Evolutionary conservation across 1,284 basidiomycete species (phyloP).

Genomic region (Pseudozyma pruni): DNA sequence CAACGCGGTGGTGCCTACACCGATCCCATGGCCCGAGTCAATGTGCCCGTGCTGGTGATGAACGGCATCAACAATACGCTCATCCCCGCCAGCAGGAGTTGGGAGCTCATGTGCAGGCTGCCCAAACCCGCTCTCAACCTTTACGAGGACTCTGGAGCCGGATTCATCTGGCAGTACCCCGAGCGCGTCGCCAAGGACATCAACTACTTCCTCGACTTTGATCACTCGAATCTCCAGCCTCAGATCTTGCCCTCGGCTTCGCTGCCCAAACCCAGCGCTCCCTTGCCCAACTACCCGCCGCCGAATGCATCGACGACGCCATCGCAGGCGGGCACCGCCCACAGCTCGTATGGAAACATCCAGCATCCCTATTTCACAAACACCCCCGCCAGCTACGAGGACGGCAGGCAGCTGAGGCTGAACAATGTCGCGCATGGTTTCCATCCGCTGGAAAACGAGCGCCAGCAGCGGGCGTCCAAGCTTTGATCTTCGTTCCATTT

Average conservation of each 20-base stretch:
- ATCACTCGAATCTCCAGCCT: slow-evolving; percentile 29
- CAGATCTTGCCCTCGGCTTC: slow-evolving; percentile 36
- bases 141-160: slow-evolving; percentile 36
- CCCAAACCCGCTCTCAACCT: slow-evolving; percentile 29
- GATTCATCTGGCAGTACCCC: slow-evolving; percentile 40
- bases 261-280: slow-evolving; percentile 10
- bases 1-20: slow-evolving; percentile 23
- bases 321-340: not conserved
- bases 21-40: slow-evolving; percentile 39
- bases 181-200: slow-evolving; percentile 38
- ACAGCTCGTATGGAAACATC: slow-evolving; percentile 1
- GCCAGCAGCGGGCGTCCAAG: slow-evolving; percentile 20
- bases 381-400: slow-evolving; percentile 12
- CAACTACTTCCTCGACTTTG: slow-evolving; percentile 35
- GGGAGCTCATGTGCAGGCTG: slow-evolving; percentile 39
- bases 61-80: slow-evolving; percentile 39
- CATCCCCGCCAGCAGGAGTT: slow-evolving; percentile 41
- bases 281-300: slow-evolving; percentile 2
- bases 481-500: slow-evolving; percentile 6
- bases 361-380: slow-evolving; percentile 26
- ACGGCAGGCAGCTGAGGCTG: slow-evolving; percentile 14
- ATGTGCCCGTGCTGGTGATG: slow-evolving; percentile 39
- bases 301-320: not conserved
- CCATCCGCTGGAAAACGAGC: slow-evolving; percentile 5
- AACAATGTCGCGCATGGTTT: slow-evolving; percentile 11